Evolutionary conservation across 2,329 filamentous ascomycete species (phyloP).

Genomic region (Colletotrichum tofieldiae): DNA sequence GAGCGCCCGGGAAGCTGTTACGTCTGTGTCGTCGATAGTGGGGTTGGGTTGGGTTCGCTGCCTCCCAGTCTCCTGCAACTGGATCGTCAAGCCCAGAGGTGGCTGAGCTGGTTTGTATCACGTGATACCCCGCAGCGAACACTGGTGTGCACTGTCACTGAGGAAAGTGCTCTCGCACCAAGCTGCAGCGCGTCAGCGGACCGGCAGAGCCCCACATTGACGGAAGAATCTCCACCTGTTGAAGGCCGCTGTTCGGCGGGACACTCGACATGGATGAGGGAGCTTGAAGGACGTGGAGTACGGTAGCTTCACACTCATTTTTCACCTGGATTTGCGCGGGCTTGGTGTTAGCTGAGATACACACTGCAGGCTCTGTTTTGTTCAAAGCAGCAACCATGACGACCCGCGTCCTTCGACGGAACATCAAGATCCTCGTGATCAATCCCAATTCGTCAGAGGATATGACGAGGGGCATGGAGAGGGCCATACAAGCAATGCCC

Average conservation of each 20-base stretch:
- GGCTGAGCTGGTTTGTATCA: conserved; percentile 47
- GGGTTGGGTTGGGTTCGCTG: conserved; percentile 39
- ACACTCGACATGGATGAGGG: conserved; percentile 5
- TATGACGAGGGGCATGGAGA: conserved; percentile 79
- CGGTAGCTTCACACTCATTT: not conserved
- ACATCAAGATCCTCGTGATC: conserved; percentile 75
- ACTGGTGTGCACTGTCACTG: conserved; percentile 10
- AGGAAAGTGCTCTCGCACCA: not conserved
- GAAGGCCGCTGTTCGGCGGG: conserved; percentile 10
- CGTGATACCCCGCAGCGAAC: conserved; percentile 56
- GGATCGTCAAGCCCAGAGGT: conserved; percentile 39
- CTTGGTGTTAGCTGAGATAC: not conserved
- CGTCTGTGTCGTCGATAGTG: conserved; percentile 44
- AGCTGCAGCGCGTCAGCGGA: conserved; percentile 9
- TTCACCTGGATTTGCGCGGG: not conserved
- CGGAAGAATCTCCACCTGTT: conserved; percentile 8
- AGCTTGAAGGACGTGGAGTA: conserved; percentile 17
- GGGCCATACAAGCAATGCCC: conserved; percentile 61
- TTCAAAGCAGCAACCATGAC: conserved; percentile 45
- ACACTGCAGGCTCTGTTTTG: not conserved
- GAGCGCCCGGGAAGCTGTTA: conserved; percentile 42
- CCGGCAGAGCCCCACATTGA: conserved; percentile 1
- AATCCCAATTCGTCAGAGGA: conserved; percentile 83
- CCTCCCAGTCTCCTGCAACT: conserved; percentile 27
- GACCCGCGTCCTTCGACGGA: conserved; percentile 49